These are phyloP conservation scores for Cercospora zeina DNA, from an alignment of 2,329 filamentous ascomycete species.

Conservation along the genomic window DNA sequence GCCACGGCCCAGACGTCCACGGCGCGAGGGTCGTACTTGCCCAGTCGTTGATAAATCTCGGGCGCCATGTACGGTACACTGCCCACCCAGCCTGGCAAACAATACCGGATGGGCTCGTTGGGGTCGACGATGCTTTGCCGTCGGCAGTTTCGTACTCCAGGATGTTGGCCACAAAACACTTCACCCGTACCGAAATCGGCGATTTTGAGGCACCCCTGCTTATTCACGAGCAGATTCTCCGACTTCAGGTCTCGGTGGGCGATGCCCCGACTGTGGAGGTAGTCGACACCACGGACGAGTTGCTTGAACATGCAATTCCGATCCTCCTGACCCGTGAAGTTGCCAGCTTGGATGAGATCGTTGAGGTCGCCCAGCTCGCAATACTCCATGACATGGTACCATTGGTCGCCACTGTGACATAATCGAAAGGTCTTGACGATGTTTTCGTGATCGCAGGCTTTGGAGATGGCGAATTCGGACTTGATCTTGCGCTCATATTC, in stretches of 20 bases:
- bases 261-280: constrained; percentile 80
- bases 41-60: constrained; percentile 72
- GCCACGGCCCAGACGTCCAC: constrained; percentile 85
- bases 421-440: constrained; percentile 78
- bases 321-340: constrained; percentile 64
- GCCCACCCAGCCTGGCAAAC: constrained; percentile 77
- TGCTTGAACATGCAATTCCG: constrained; percentile 88
- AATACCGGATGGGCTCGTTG: constrained; percentile 70
- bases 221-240: constrained; percentile 78
- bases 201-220: constrained; percentile 81
- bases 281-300: constrained; percentile 75
- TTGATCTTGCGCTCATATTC: constrained; percentile 90
- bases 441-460: constrained; percentile 81
- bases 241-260: constrained; percentile 90
- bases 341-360: constrained; percentile 67
- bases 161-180: constrained; percentile 79
- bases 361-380: constrained; percentile 81
- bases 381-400: constrained; percentile 94
- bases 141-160: constrained; percentile 60
- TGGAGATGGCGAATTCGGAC: constrained; percentile 84
- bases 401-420: constrained; percentile 68
- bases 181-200: constrained; percentile 90
- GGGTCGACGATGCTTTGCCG: constrained; percentile 66
- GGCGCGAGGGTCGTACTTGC: constrained; percentile 69
- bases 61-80: constrained; percentile 85